Conservation (phyloP, 192 early-diverging fungal genomes). For the Podila horticola region DNA sequence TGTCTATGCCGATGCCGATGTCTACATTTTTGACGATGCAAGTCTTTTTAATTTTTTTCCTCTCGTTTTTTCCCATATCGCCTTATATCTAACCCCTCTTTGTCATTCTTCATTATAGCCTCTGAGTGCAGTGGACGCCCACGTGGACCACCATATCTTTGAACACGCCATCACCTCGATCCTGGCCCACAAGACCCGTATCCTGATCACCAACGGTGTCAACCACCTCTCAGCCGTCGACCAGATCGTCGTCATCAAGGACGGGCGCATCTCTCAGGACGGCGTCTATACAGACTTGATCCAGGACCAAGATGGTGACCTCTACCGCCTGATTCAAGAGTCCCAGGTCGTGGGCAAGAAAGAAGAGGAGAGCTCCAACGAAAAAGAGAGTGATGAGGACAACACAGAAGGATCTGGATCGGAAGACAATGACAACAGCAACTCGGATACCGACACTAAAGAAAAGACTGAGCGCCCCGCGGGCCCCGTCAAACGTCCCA, state of each 20-base stretch:
- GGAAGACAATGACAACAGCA: not conserved
- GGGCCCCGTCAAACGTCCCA: slow-evolving; percentile 15
- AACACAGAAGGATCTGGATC: not conserved
- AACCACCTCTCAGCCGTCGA: slow-evolving; percentile 76
- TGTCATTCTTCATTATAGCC: slow-evolving; percentile 3
- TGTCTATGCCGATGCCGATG: slow-evolving; percentile 88
- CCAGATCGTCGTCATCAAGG: slow-evolving; percentile 73
- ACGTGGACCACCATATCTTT: slow-evolving; percentile 66
- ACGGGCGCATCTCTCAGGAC: slow-evolving; percentile 73
- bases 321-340: slow-evolving; percentile 67
- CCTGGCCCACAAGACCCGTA: slow-evolving; percentile 75
- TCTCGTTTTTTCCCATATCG: no score
- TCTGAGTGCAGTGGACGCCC: slow-evolving; percentile 71
- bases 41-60: not conserved
- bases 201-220: slow-evolving; percentile 84
- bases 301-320: slow-evolving; percentile 56
- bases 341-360: slow-evolving; percentile 11
- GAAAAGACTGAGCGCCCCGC: not conserved
- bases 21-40: slow-evolving; percentile 58
- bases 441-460: not conserved
- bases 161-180: slow-evolving; percentile 45
- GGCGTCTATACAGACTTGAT: slow-evolving; percentile 75
- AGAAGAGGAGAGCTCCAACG: not conserved
- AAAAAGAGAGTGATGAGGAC: not conserved
- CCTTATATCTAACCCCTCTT: not conserved